Conservation (phyloP, 805 yeast species). For the Ogataea polymorpha region DNA sequence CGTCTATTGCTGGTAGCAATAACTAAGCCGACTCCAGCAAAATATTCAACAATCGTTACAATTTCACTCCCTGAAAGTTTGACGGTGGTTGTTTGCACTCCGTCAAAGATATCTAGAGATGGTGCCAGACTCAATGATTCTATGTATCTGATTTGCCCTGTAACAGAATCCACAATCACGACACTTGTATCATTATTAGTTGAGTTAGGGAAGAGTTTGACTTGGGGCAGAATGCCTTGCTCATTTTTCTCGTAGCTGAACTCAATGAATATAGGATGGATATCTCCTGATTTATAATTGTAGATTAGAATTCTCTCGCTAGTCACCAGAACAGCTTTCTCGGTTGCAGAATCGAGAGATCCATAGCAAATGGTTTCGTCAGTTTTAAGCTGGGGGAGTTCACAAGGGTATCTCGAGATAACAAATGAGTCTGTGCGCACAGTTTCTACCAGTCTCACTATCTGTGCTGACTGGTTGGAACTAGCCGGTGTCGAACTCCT, state of each 20-base stretch:
- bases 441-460: slow-evolving; percentile 38
- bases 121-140: slow-evolving; percentile 74
- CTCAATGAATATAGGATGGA: slow-evolving; percentile 53
- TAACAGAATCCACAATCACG: slow-evolving; percentile 54
- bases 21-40: slow-evolving; percentile 74
- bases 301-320: slow-evolving; percentile 60
- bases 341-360: slow-evolving; percentile 26
- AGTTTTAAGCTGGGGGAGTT: slow-evolving; percentile 42
- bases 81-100: slow-evolving; percentile 35
- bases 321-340: slow-evolving; percentile 36
- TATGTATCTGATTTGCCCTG: slow-evolving; percentile 64
- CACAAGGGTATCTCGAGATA: slow-evolving; percentile 53
- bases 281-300: slow-evolving; percentile 62
- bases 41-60: slow-evolving; percentile 52
- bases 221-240: slow-evolving; percentile 43
- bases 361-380: slow-evolving; percentile 22
- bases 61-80: slow-evolving; percentile 51
- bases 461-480: background rate
- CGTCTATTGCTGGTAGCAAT: slow-evolving; percentile 70
- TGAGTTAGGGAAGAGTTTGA: slow-evolving; percentile 57
- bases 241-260: slow-evolving; percentile 39
- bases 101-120: slow-evolving; percentile 40
- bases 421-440: slow-evolving; percentile 58
- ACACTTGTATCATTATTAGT: slow-evolving; percentile 62
- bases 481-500: slow-evolving; percentile 5